Evolutionary conservation across 108 stramenopile genomes (phyloP).

Genomic region (Discostella stelligeroides): DNA sequence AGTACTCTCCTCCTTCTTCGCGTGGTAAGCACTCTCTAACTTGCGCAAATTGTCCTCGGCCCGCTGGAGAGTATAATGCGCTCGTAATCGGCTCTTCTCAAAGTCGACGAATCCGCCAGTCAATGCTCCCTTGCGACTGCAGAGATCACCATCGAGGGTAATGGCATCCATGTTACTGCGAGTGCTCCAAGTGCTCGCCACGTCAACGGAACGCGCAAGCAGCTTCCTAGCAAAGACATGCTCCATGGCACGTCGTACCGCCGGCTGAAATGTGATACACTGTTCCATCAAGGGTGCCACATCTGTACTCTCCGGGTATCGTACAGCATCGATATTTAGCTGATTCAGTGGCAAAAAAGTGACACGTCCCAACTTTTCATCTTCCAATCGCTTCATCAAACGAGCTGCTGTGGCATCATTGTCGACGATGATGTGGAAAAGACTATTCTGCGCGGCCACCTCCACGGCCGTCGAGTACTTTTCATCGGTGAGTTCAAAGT

Average conservation of each 20-base stretch:
- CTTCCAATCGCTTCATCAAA: constrained; percentile 89
- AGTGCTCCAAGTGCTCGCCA: constrained; percentile 73
- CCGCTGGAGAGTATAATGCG: constrained; percentile 53
- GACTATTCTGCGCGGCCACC: constrained; percentile 91
- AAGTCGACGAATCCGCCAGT: constrained; percentile 90
- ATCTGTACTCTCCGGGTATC: constrained; percentile 75
- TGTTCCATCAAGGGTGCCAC: constrained; percentile 68
- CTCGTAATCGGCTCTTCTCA: constrained; percentile 69
- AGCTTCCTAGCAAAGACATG: constrained; percentile 94
- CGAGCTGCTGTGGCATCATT: constrained; percentile 94
- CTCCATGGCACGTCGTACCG: constrained; percentile 88
- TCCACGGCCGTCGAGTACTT: constrained; percentile 94
- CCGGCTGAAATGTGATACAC: constrained; percentile 81
- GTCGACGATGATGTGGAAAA: constrained; percentile 99
- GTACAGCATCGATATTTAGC: constrained; percentile 66
- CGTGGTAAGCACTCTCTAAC: constrained; percentile 52
- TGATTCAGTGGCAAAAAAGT: constrained; percentile 98
- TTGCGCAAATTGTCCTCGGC: constrained; percentile 56
- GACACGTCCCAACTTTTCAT: constrained; percentile 88
- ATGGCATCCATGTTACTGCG: constrained; percentile 90
- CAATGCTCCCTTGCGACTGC: constrained; percentile 90
- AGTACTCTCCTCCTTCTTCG: constrained; percentile 56
- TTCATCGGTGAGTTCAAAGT: constrained; percentile 74
- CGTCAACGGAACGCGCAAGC: constrained; percentile 81
- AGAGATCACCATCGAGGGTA: constrained; percentile 97